Percentiles rank a stretch among this genome's conserved stretches.
These are phyloP conservation scores for Protomyces inouyei DNA, from an alignment of 1,139 yeast genomes.

Conservation along the genomic window DNA sequence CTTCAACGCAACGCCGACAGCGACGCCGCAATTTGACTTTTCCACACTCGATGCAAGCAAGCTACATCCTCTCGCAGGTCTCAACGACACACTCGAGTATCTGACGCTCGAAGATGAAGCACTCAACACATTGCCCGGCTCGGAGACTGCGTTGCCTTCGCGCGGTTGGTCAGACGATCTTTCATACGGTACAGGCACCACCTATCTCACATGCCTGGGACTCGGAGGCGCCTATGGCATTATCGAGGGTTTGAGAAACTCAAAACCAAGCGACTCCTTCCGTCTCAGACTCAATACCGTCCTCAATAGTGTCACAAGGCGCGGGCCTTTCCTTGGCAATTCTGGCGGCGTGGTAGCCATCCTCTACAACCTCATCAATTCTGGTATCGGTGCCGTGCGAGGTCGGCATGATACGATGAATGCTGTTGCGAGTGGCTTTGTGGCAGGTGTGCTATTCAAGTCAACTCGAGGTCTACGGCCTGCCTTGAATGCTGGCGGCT, in stretches of 20 bases:
- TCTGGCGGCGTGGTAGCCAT: slow-evolving; percentile 91
- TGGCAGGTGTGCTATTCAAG: slow-evolving; percentile 88
- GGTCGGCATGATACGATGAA: slow-evolving; percentile 84
- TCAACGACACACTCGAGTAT: slow-evolving; percentile 78
- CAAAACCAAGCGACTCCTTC: slow-evolving; percentile 59
- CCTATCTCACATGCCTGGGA: slow-evolving; percentile 64
- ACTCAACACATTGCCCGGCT: slow-evolving; percentile 69
- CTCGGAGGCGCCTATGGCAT: slow-evolving; percentile 85
- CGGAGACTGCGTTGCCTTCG: slow-evolving; percentile 85
- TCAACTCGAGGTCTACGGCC: slow-evolving; percentile 80
- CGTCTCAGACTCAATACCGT: slow-evolving; percentile 82
- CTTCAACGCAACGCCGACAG: slow-evolving; percentile 1
- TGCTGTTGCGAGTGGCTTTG: slow-evolving; percentile 81
- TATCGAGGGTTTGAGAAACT: slow-evolving; percentile 75
- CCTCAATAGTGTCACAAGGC: slow-evolving; percentile 83
- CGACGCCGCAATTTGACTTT: slow-evolving; percentile 12
- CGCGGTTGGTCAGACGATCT: slow-evolving; percentile 97
- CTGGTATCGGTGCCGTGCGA: slow-evolving; percentile 70
- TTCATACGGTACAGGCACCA: slow-evolving; percentile 96
- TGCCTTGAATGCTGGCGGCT: slow-evolving; percentile 77
- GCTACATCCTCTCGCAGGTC: slow-evolving; percentile 91
- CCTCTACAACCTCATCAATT: slow-evolving; percentile 77
- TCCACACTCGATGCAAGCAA: slow-evolving; percentile 52
- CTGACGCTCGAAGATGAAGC: slow-evolving; percentile 83
- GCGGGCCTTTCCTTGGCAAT: slow-evolving; percentile 95